Percentiles rank a stretch among this genome's conserved stretches.
These are phyloP conservation scores for Pseudocercospora macadamiae DNA, from an alignment of 2,329 filamentous ascomycete genomes.

Conservation along the genomic window DNA sequence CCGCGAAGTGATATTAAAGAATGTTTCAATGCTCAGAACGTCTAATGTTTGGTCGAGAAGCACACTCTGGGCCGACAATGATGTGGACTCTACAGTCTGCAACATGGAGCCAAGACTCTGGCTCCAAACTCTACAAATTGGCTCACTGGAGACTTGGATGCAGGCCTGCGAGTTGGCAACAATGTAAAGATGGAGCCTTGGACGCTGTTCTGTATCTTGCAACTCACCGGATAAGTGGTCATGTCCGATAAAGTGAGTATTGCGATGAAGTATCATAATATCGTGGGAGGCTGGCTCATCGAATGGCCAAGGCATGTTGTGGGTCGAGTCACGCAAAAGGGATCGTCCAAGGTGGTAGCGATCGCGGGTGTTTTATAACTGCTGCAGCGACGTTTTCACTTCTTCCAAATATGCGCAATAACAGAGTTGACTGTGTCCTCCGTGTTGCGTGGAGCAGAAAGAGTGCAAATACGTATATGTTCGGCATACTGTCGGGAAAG, in stretches of 20 bases:
- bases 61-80: too few species aligned
- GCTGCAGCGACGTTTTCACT: neutral
- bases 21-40: too few species aligned
- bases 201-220: too few species aligned
- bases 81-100: too few species aligned
- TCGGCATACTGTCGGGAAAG: neutral
- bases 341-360: neutral
- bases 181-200: neutral
- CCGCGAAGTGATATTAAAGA: too few species aligned
- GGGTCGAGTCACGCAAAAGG: constrained; percentile 1
- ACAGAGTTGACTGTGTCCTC: neutral
- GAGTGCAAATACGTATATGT: constrained; percentile 29
- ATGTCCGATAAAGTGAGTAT: too few species aligned
- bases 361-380: neutral
- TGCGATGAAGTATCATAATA: too few species aligned
- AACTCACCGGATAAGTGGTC: too few species aligned
- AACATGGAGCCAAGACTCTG: neutral
- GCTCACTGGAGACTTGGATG: too few species aligned
- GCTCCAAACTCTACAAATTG: too few species aligned
- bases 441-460: constrained; percentile 20
- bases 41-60: too few species aligned
- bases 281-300: neutral
- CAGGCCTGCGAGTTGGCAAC: neutral
- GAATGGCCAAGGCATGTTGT: neutral
- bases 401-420: neutral